A percentile compares a stretch with the other conserved stretches of the same genome.
phyloP scores from a whole-genome alignment of 2,329 filamentous ascomycete genomes.

The Fusarium austroafricanum region DNA sequence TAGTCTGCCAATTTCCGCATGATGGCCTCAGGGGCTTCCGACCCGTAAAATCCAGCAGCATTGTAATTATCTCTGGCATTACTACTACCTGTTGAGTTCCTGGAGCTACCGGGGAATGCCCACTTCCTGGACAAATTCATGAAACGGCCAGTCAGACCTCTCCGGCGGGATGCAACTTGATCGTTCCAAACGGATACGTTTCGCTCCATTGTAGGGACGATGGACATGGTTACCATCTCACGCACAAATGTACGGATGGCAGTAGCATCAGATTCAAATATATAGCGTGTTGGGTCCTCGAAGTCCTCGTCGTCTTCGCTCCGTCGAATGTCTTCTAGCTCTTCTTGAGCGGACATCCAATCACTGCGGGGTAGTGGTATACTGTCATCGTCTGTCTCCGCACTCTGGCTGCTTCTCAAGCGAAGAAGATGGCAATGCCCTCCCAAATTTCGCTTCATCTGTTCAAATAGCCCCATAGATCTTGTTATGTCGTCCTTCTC shows the following conservation, averaged over 20 bases:
- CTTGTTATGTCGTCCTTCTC: conserved; percentile 92
- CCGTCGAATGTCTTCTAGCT: conserved; percentile 77
- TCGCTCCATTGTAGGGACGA: conserved; percentile 96
- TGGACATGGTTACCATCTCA: conserved; percentile 94
- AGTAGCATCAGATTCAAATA: conserved; percentile 92
- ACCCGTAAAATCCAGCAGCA: conserved; percentile 80
- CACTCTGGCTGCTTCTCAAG: conserved; percentile 84
- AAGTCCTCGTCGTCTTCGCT: conserved; percentile 76
- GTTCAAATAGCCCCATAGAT: conserved; percentile 91
- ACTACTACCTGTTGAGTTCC: conserved; percentile 66
- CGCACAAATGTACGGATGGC: conserved; percentile 90
- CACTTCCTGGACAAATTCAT: conserved; percentile 94
- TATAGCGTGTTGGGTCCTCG: conserved; percentile 78
- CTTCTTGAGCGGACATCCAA: conserved; percentile 90
- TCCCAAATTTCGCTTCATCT: conserved; percentile 99
- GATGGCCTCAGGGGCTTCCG: conserved; percentile 86
- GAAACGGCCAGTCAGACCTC: conserved; percentile 91
- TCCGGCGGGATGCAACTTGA: conserved; percentile 89
- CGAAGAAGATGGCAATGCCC: conserved; percentile 93
- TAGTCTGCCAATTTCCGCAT: conserved; percentile 96
- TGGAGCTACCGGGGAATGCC: conserved; percentile 79
- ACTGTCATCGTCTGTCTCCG: conserved; percentile 91
- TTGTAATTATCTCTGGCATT: conserved; percentile 79
- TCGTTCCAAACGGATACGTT: conserved; percentile 95
- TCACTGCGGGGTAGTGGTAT: conserved; percentile 82